Percentiles rank a stretch among this genome's conserved stretches.
Evolutionary conservation across 352 stramenopile genomes (phyloP).

Genomic region (Phytopythium helicoides): DNA sequence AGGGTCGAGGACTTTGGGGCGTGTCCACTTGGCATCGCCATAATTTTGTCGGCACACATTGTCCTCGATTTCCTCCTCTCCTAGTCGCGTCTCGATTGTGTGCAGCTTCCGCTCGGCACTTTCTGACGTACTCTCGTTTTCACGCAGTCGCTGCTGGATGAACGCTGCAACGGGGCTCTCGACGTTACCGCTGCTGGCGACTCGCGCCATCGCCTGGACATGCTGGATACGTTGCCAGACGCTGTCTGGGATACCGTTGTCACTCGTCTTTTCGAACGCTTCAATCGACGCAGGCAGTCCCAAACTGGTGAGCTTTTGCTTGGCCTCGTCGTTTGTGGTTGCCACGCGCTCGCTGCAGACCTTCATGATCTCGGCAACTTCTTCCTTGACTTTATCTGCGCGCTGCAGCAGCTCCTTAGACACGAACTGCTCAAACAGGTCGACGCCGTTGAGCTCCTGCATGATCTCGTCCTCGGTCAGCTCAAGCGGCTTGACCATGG

Average conservation of each 20-base stretch:
- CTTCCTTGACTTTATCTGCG: slow-evolving; percentile 45
- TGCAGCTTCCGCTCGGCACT: slow-evolving; percentile 58
- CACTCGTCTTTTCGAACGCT: slow-evolving; percentile 63
- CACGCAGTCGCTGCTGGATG: slow-evolving; percentile 46
- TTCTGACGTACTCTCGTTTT: slow-evolving; percentile 50
- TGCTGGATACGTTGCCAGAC: slow-evolving; percentile 62
- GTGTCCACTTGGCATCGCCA: slow-evolving; percentile 46
- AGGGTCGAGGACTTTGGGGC: slow-evolving; percentile 53
- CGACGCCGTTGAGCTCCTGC: slow-evolving; percentile 48
- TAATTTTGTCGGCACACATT: slow-evolving; percentile 72
- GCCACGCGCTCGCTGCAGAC: slow-evolving; percentile 35
- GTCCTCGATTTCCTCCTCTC: slow-evolving; percentile 63
- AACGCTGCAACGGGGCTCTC: slow-evolving; percentile 27
- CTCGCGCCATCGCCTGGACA: slow-evolving; percentile 26
- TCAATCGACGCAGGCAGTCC: slow-evolving; percentile 76
- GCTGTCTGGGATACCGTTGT: slow-evolving; percentile 48
- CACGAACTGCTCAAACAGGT: slow-evolving; percentile 75
- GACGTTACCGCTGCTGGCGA: slow-evolving; percentile 12
- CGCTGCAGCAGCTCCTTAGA: slow-evolving; percentile 47
- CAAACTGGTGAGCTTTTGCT: slow-evolving; percentile 51
- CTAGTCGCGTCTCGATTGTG: slow-evolving; percentile 46
- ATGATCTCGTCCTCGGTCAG: slow-evolving; percentile 49
- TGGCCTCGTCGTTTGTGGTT: slow-evolving; percentile 45
- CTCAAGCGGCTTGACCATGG: slow-evolving; percentile 61
- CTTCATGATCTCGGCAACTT: slow-evolving; percentile 42